These are phyloP conservation scores for Solanum chacoense DNA, from an alignment of 305 asterid species.

Conservation along the genomic window DNA sequence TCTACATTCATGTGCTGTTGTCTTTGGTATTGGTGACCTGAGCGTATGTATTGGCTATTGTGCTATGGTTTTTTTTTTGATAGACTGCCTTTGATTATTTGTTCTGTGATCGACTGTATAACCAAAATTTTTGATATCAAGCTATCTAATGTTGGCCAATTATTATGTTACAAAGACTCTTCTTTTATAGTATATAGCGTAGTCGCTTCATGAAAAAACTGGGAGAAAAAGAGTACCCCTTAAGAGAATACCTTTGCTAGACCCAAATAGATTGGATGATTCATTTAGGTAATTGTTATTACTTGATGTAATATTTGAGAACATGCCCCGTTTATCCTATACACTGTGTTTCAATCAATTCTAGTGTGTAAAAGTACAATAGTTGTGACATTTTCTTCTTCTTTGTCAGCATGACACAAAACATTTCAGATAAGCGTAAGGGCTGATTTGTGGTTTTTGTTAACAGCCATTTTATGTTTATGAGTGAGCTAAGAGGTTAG, in stretches of 20 bases:
- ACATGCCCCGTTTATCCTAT: not conserved
- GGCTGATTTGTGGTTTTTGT: not conserved
- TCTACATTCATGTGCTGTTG: not conserved
- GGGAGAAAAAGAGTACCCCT: not conserved
- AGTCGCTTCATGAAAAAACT: not conserved
- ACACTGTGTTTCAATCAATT: not conserved
- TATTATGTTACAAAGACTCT: not conserved
- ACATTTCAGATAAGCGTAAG: not conserved
- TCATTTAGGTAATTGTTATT: not conserved
- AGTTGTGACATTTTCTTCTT: not conserved
- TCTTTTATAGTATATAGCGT: not conserved
- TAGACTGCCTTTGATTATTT: not conserved
- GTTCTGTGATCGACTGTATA: not conserved
- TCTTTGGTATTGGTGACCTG: not conserved
- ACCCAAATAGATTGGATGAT: not conserved
- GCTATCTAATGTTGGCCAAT: not conserved
- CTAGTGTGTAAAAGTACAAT: not conserved
- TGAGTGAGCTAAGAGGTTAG: not conserved
- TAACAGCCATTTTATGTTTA: not conserved
- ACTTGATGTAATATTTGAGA: not conserved
- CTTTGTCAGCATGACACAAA: not conserved
- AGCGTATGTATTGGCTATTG: not conserved
- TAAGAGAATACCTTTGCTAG: not conserved
- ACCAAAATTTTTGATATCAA: not conserved
- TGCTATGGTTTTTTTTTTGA: not conserved